A percentile compares a stretch with the other conserved stretches of the same genome.
phyloP scores from a whole-genome alignment of 208 protist genomes.

The Endotrypanum monterogeii region DNA sequence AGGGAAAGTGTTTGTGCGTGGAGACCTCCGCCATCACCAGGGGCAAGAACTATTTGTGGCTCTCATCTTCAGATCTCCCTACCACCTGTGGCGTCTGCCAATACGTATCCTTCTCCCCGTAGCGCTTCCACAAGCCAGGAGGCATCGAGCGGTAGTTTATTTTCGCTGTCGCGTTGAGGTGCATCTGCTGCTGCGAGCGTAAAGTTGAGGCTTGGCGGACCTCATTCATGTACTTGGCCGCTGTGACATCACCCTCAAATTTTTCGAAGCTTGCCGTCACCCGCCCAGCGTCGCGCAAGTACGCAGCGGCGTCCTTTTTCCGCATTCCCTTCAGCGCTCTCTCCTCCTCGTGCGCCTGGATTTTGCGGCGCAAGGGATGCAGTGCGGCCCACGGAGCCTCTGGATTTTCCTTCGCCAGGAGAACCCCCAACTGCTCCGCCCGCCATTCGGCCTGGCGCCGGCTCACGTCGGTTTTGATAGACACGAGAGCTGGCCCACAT shows the following conservation, averaged over 20 bases:
- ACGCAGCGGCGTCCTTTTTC: conserved; percentile 69
- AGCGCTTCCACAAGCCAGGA: conserved; percentile 84
- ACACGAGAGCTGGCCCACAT: conserved; percentile 59
- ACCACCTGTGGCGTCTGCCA: conserved; percentile 74
- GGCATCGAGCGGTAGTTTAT: conserved; percentile 92
- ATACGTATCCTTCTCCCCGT: conserved; percentile 73
- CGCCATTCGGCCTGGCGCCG: conserved; percentile 61
- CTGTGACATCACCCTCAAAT: conserved; percentile 84
- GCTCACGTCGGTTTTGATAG: conserved; percentile 24
- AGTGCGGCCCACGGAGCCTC: conserved; percentile 74
- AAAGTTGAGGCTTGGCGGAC: conserved; percentile 68
- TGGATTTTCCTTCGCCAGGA: conserved; percentile 50
- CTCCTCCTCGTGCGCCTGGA: conserved; percentile 41
- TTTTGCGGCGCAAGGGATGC: conserved; percentile 35
- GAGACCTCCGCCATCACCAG: background rate
- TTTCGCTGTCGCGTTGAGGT: conserved; percentile 86
- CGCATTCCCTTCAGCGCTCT: conserved; percentile 65
- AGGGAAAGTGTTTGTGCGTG: background rate
- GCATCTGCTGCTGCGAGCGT: conserved; percentile 88
- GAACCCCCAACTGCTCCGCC: conserved; percentile 48
- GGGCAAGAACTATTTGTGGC: conserved; percentile 21
- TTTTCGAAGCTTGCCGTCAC: conserved; percentile 84
- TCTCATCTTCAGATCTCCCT: conserved; percentile 54
- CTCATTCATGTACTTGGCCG: conserved; percentile 87
- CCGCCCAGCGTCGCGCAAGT: conserved; percentile 61